Evolutionary conservation across 371 early-diverging fungal species (phyloP), one percentile per base, ranked within the genome.

Genomic region (Syncephalastrum racemosum): DNA sequence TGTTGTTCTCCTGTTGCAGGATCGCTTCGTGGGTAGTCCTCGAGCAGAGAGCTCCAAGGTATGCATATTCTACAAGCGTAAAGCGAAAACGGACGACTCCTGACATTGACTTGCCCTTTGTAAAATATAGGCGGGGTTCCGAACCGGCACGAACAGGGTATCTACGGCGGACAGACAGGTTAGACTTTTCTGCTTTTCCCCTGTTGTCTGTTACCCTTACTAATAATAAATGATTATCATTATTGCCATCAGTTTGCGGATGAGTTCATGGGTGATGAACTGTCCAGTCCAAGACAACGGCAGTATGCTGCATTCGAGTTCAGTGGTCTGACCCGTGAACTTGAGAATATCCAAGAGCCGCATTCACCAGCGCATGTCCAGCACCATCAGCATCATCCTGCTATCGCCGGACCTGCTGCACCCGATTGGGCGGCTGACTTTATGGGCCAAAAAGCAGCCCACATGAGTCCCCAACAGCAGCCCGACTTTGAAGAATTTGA

Each of bases 391-490:
- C 57, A 4, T 50, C 36, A 31, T 31, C 36, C 36, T 31, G 36
- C 36, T 8, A 10, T 31, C 36, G 36, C 36, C 10, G 24, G 43
- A 19, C 53, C 53, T 39, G 50, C 62, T 13, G 63, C 63, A n/a
- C 76, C 62, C 1, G 78, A 80, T 62, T 91, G 91, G 91, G 79
- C 89, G 4, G 56, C 67, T 36, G 90, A 90, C 53, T 91, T 92
- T 64, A 76, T 80, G 70, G 80, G 77, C 18, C 83, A 85, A 24
- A 66, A 71, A 57, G 56, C 64, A 45, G 56, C 31, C 52, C 59
- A 55, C 59, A 68, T 54, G 20, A 63, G 56, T 41, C 59, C 52
- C 8, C 67, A 63, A 23, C 39, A 25, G 14, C 64, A 69, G n/a
- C 54, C 62, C 3, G 75, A 76, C 48, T 73, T 74, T 58, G 81